Evolutionary conservation across 495 filamentous ascomycete genomes (phyloP), one percentile per base, ranked within the genome.

Genomic region (Talaromyces nanjingensis): DNA sequence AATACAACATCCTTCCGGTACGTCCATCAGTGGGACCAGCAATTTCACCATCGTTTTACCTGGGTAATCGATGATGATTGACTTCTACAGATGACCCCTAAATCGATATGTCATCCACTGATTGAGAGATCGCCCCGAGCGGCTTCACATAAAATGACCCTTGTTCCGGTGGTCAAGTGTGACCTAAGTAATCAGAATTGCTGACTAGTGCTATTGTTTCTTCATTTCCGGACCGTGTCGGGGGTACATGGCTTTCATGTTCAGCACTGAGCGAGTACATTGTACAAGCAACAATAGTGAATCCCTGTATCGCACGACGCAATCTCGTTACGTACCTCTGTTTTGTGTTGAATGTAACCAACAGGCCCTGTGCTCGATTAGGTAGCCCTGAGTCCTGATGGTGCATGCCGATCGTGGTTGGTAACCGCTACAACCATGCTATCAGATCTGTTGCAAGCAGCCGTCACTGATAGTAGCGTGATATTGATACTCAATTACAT

Each of bases 1-100:
- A 54, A 14, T 25, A 31, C 53, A 56, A n/a, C 16, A 18, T 59
- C 56, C 16, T 37, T 37, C n/a, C 2, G 27, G 31, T 37, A 33
- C 31, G 56, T 20, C 56, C 31, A 59, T 59, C 56, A 33, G 56
- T 59, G 56, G 56, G 14, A 37, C 29, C 56, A 29, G 25, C 6
- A 59, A 59, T 59, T 37, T 37, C 31, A 25, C 56, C 56, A 59
- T 34, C 16, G 27, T 59, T 59, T 37, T 20, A 59, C 31, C 16
- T 34, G 12, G 18, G 24, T 25, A 9, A 49, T 18, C 45, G 45
- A 49, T 22, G 6, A 59, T 59, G 56, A 59, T 18, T 59, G 56
- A 59, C 9, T 12, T 27, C 12, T 49, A 49, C 45, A 20, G 45
- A 6, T 7, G 45, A 20, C 45, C 39, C 45, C 18, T 49, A n/a